Evolutionary conservation across 306 rosid species (phyloP), one percentile per base, ranked within the genome.

Genomic region (Myrica gale): DNA sequence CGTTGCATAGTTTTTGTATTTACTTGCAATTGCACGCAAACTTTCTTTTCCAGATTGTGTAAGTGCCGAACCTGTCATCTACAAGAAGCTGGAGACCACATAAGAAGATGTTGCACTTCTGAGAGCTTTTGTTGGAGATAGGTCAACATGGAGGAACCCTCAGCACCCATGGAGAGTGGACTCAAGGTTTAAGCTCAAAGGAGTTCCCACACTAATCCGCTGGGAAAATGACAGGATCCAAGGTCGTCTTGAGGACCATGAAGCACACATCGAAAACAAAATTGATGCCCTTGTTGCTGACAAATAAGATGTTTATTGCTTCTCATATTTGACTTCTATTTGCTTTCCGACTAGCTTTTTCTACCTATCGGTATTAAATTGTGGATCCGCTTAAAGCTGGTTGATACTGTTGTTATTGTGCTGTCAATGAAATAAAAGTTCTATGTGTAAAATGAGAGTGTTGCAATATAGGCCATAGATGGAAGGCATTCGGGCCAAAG

Each of bases 111-210:
- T 92, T 23, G 93, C 85, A 72, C 85, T 95, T 55, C 48, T 92
- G 88, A 86, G 85, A 85, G 96, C 92, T 44, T 90, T 87, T 78
- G 98, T 92, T 55, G 96, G 96, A 81, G 95, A 91, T 45, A 82
- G 92, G 71, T 89, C 92, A 80, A 90, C 98, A 70, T 94, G 97
- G 98, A 88, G 93, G 87, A 91, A 84, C 79, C 89, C 95, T 16
- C 85, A 63, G 48, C 95, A 89, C 79, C 95, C 93, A 15, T 90
- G 96, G 96, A 89, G 95, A 84, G 86, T 88, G 73, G 96, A 90
- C 43, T 69, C 97, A 4, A 85, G 69, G 81, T 92, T 95, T 84
- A 89, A 89, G 88, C 84, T 95, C 75, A 86, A 90, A 1, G 93
- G 97, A 26, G 93, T 89, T 43, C 97, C 98, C 2, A 90, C 98